A percentile compares a stretch with the other conserved stretches of the same genome.
Evolutionary conservation across 2,329 filamentous ascomycete genomes (phyloP).

Genomic region (Pseudocercospora macadamiae): DNA sequence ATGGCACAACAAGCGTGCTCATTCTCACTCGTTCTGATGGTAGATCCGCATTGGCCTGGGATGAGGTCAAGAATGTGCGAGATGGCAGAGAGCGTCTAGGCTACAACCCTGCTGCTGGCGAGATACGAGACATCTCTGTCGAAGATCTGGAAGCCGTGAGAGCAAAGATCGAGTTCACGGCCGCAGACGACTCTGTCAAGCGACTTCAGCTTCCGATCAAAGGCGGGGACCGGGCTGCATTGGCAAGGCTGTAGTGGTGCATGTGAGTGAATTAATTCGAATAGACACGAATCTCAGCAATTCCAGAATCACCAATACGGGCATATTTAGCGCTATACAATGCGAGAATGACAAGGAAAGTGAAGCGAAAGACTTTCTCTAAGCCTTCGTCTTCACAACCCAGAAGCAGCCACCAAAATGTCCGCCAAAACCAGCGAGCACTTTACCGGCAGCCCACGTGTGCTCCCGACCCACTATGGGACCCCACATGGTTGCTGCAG

Average conservation of each 20-base stretch:
- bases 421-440: no score
- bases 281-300: background rate
- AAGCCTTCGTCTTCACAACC: no score
- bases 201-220: slow-evolving; percentile 22
- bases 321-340: background rate
- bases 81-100: slow-evolving; percentile 34
- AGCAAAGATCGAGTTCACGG: slow-evolving; percentile 23
- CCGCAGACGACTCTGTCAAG: slow-evolving; percentile 10
- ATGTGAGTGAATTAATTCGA: background rate
- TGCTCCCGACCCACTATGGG: no score
- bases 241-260: slow-evolving; percentile 30
- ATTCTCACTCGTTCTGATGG: slow-evolving; percentile 30
- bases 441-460: no score
- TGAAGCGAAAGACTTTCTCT: no score
- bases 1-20: slow-evolving; percentile 21
- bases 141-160: slow-evolving; percentile 32
- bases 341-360: no score
- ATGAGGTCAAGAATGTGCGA: slow-evolving; percentile 28
- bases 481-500: no score
- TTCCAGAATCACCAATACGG: background rate
- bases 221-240: slow-evolving; percentile 34
- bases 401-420: no score
- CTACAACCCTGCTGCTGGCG: slow-evolving; percentile 31
- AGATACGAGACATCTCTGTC: slow-evolving; percentile 24
- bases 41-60: slow-evolving; percentile 24